These are phyloP conservation scores for Pyrenochaeta sp. DNA, from an alignment of 2,329 filamentous ascomycete genomes.

Conservation along the genomic window DNA sequence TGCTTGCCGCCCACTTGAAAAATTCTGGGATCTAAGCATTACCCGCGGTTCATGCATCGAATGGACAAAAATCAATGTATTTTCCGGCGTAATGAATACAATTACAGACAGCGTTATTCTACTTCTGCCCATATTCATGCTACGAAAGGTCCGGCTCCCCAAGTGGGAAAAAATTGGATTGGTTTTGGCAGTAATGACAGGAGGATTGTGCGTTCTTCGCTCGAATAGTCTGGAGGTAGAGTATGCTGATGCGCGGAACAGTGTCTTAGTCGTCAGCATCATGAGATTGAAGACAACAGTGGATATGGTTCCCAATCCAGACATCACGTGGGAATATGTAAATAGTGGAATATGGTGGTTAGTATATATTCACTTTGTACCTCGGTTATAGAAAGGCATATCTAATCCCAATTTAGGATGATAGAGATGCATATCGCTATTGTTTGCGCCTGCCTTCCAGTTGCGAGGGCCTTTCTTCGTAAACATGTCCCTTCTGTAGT, in stretches of 20 bases:
- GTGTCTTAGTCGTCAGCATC: slow-evolving; percentile 6
- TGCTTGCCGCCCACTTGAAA: slow-evolving; percentile 5
- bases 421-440: slow-evolving; percentile 8
- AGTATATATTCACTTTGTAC: slow-evolving; percentile 1
- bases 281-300: slow-evolving; percentile 7
- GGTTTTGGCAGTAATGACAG: slow-evolving; percentile 5
- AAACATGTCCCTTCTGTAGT: slow-evolving; percentile 4
- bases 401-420: slow-evolving; percentile 5
- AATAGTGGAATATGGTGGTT: slow-evolving; percentile 7
- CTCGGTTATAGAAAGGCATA: slow-evolving; percentile 1
- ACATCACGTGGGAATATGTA: slow-evolving; percentile 6
- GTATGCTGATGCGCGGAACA: slow-evolving; percentile 4
- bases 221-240: background rate
- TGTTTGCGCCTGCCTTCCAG: slow-evolving; percentile 6
- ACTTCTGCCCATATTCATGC: slow-evolving; percentile 7
- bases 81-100: slow-evolving; percentile 8
- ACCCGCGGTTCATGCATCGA: slow-evolving; percentile 6
- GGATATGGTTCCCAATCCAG: slow-evolving; percentile 4
- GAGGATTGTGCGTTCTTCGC: slow-evolving; percentile 2
- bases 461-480: slow-evolving; percentile 7
- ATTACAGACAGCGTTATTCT: slow-evolving; percentile 5
- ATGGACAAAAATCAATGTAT: slow-evolving; percentile 5
- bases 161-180: slow-evolving; percentile 8
- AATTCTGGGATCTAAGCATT: slow-evolving; percentile 5
- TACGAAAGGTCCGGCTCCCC: slow-evolving; percentile 3